Evolutionary conservation across 352 stramenopile species (phyloP).

Genomic region (Thraustotheca clavata): DNA sequence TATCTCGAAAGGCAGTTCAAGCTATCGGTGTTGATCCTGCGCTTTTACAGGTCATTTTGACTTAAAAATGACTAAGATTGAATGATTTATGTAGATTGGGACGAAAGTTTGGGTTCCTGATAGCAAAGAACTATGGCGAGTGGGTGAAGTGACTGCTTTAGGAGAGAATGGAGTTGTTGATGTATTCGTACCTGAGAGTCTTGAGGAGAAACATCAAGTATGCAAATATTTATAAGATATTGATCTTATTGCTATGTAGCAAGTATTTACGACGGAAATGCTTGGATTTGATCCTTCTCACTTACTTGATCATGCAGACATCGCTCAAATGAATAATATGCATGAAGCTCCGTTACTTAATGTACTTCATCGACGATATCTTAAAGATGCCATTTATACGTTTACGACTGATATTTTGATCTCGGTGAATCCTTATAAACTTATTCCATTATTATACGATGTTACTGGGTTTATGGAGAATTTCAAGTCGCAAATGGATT

Average conservation of each 20-base stretch:
- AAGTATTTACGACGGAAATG: constrained; percentile 2
- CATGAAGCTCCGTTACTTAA: constrained; percentile 78
- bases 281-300: constrained; percentile 73
- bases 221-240: neutral
- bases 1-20: neutral
- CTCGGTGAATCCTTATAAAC: constrained; percentile 83
- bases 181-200: constrained; percentile 18
- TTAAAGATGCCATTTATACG: constrained; percentile 76
- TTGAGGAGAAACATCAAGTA: constrained; percentile 21
- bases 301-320: constrained; percentile 74
- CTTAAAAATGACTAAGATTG: neutral
- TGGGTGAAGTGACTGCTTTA: constrained; percentile 59
- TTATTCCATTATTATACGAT: constrained; percentile 73
- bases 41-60: constrained; percentile 11
- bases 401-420: constrained; percentile 80
- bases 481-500: neutral
- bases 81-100: neutral
- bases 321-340: constrained; percentile 87
- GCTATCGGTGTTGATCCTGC: constrained; percentile 7
- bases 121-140: constrained; percentile 64
- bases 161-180: neutral
- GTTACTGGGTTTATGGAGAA: constrained; percentile 58
- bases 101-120: constrained; percentile 59
- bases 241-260: neutral
- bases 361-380: constrained; percentile 70